phyloP scores from a whole-genome alignment of 192 early-diverging fungal genomes.

The Coemansia sp. region DNA sequence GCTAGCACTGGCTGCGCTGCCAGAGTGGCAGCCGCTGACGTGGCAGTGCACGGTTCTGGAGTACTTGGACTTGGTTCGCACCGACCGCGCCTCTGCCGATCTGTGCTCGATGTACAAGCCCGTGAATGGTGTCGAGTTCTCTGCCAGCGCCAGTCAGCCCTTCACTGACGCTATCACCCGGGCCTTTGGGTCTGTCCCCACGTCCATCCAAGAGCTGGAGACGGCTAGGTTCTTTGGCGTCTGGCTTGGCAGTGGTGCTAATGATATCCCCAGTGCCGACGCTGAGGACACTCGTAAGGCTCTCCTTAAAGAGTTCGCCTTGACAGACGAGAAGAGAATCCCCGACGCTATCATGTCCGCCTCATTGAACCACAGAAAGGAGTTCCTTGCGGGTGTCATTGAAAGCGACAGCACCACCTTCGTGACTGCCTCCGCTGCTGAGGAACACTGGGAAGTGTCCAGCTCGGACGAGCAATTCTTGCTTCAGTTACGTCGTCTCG shows the following conservation, averaged over 20 bases:
- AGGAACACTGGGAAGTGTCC: conserved; percentile 22
- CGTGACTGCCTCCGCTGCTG: not conserved
- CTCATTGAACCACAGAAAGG: conserved; percentile 29
- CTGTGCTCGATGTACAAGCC: conserved; percentile 43
- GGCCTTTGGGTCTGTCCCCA: conserved; percentile 16
- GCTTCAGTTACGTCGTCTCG: conserved; percentile 27
- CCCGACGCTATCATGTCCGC: conserved; percentile 38
- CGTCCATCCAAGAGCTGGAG: conserved; percentile 20
- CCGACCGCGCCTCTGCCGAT: conserved; percentile 22
- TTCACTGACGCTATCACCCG: conserved; percentile 20
- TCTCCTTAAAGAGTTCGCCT: conserved; percentile 4
- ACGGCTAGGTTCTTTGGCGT: conserved; percentile 35
- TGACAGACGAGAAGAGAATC: conserved; percentile 10
- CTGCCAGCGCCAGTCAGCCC: conserved; percentile 22
- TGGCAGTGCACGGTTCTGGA: conserved; percentile 49
- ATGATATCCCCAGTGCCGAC: not conserved
- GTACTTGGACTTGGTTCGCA: conserved; percentile 35
- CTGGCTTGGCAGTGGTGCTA: conserved; percentile 27
- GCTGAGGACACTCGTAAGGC: not conserved
- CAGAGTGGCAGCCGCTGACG: conserved; percentile 27
- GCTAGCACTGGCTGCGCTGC: conserved; percentile 30
- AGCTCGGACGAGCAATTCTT: conserved; percentile 10
- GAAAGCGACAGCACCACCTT: conserved; percentile 17
- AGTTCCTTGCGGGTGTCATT: conserved; percentile 44
- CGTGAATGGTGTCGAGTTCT: conserved; percentile 32